phyloP scores from a whole-genome alignment of 352 stramenopile genomes.

The Globisporangium nunn region DNA sequence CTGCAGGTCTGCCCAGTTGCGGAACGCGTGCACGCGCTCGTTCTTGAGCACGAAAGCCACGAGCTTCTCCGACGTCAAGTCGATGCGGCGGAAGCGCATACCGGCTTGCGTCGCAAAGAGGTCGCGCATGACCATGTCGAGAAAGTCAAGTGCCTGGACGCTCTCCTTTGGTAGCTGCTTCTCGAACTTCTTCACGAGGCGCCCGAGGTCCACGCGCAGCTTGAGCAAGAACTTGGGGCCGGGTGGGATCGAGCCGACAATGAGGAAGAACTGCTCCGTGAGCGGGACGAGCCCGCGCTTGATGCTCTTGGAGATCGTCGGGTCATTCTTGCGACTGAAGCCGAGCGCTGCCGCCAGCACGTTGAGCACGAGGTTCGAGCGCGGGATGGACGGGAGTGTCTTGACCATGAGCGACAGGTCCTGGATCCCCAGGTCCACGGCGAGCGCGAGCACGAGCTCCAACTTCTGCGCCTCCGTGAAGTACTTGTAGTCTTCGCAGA shows the following conservation, averaged over 20 bases:
- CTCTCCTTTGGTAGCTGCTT: constrained; percentile 34
- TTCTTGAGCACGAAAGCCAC: constrained; percentile 66
- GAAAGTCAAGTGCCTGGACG: constrained; percentile 61
- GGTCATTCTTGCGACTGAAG: constrained; percentile 78
- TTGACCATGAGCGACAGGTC: constrained; percentile 81
- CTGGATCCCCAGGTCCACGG: constrained; percentile 69
- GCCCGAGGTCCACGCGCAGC: constrained; percentile 56
- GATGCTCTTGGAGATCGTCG: constrained; percentile 79
- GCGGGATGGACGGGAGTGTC: constrained; percentile 64
- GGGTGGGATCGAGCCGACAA: constrained; percentile 60
- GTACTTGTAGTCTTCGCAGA: constrained; percentile 69
- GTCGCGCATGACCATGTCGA: constrained; percentile 80
- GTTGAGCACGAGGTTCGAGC: constrained; percentile 76
- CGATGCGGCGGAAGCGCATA: constrained; percentile 75
- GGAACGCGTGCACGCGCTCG: constrained; percentile 70
- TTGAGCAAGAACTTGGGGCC: constrained; percentile 70
- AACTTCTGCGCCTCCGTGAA: constrained; percentile 76
- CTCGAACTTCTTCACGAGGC: constrained; percentile 44
- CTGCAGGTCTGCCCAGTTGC: constrained; percentile 57
- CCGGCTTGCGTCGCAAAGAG: constrained; percentile 77
- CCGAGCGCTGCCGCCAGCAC: constrained; percentile 67
- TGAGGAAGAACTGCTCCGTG: constrained; percentile 73
- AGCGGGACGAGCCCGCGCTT: constrained; percentile 78
- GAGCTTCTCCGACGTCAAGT: constrained; percentile 61
- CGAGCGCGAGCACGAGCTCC: constrained; percentile 71